Evolutionary conservation across 495 filamentous ascomycete genomes (phyloP).

Genomic region (Daldinia loculata): DNA sequence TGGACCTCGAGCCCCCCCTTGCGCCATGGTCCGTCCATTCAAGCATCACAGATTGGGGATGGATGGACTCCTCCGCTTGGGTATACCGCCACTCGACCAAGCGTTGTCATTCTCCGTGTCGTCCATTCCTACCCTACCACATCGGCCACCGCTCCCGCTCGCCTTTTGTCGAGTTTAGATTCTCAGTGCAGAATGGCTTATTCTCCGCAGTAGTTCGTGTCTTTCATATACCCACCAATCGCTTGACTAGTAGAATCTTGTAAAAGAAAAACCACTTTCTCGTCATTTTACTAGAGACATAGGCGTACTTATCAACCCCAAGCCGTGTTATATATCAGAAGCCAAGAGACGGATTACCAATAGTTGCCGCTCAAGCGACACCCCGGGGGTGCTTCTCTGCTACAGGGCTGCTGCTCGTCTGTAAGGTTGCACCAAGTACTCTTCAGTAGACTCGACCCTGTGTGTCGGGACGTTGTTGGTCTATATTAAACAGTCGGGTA

Average conservation of each 20-base stretch:
- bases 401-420: slow-evolving; percentile 21
- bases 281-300: slow-evolving; percentile 19
- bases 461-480: slow-evolving; percentile 35
- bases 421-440: slow-evolving; percentile 30
- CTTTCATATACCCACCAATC: slow-evolving; percentile 30
- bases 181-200: slow-evolving; percentile 19
- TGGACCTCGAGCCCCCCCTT: slow-evolving; percentile 40
- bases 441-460: slow-evolving; percentile 38
- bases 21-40: slow-evolving; percentile 38
- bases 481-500: slow-evolving; percentile 42
- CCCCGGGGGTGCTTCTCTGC: slow-evolving; percentile 35
- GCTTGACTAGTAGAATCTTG: slow-evolving; percentile 17
- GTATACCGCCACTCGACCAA: slow-evolving; percentile 37
- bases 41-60: slow-evolving; percentile 24
- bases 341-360: slow-evolving; percentile 27
- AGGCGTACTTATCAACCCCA: slow-evolving; percentile 23
- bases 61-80: slow-evolving; percentile 31
- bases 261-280: background rate
- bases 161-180: slow-evolving; percentile 11
- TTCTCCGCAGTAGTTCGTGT: slow-evolving; percentile 29
- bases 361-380: slow-evolving; percentile 28
- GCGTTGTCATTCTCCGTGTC: slow-evolving; percentile 28
- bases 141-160: slow-evolving; percentile 15
- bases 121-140: slow-evolving; percentile 28
- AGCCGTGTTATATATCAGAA: slow-evolving; percentile 29